A percentile compares a stretch with the other conserved stretches of the same genome.
phyloP scores from a whole-genome alignment of 2,329 filamentous ascomycete genomes.

The Paecilomyces sp. region DNA sequence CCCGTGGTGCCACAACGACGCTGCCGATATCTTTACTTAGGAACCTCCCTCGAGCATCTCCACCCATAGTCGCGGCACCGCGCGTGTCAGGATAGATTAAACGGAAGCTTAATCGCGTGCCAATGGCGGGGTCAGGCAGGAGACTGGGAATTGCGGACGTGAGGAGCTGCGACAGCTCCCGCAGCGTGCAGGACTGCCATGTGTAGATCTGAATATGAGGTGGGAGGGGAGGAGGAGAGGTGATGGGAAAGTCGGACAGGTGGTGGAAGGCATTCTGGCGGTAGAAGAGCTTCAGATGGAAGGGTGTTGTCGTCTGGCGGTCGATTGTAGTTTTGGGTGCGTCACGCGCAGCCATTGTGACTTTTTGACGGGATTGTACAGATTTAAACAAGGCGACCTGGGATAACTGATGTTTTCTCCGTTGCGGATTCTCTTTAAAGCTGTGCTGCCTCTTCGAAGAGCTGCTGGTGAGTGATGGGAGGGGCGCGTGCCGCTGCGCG shows the following conservation, averaged over 20 bases:
- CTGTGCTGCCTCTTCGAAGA: neutral
- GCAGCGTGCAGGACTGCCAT: conserved; percentile 72
- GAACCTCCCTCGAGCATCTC: conserved; percentile 53
- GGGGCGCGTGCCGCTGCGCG: neutral
- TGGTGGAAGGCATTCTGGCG: conserved; percentile 64
- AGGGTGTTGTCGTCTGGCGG: conserved; percentile 67
- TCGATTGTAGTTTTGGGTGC: conserved; percentile 45
- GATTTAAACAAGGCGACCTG: neutral
- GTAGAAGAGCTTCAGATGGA: conserved; percentile 81
- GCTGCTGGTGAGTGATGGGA: neutral
- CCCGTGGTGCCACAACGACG: conserved; percentile 58
- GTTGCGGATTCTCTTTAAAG: neutral
- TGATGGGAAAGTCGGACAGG: conserved; percentile 33
- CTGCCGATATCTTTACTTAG: conserved; percentile 75
- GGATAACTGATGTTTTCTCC: neutral
- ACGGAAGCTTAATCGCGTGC: conserved; percentile 80
- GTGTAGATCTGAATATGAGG: conserved; percentile 75
- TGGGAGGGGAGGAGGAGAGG: conserved; percentile 46
- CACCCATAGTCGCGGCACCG: conserved; percentile 29
- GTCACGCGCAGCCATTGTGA: conserved; percentile 11
- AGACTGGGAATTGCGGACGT: conserved; percentile 60
- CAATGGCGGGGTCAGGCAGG: conserved; percentile 66
- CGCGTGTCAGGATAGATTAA: conserved; percentile 73
- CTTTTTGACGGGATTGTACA: neutral
- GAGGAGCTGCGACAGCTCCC: conserved; percentile 73